phyloP scores from a whole-genome alignment of 768 basidiomycete species.

The Collybia mongolica region DNA sequence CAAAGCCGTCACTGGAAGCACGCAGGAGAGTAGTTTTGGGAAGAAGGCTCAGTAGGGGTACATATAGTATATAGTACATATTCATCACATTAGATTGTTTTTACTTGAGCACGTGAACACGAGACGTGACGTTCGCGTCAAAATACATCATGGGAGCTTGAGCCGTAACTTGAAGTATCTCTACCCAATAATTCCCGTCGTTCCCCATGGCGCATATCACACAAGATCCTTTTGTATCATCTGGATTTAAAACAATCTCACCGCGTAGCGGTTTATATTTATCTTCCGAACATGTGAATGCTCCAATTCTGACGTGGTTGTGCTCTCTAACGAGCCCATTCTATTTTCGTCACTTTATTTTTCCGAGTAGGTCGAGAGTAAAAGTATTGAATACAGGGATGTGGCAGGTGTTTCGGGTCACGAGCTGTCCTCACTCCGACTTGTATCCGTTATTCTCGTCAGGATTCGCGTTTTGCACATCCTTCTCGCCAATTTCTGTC shows the following conservation, averaged over 20 bases:
- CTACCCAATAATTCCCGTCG: too few species aligned
- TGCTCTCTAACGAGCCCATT: not conserved
- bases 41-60: conserved; percentile 20
- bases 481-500: conserved; percentile 8
- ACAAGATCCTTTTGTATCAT: too few species aligned
- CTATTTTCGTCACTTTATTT: conserved; percentile 13
- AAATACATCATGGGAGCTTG: too few species aligned
- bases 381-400: not conserved
- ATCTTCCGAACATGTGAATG: not conserved
- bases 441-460: conserved; percentile 20
- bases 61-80: too few species aligned
- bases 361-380: conserved; percentile 9
- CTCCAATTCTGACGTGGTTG: conserved; percentile 1
- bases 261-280: too few species aligned
- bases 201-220: too few species aligned
- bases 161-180: too few species aligned
- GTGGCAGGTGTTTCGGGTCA: conserved; percentile 10
- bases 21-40: conserved; percentile 9
- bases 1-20: not conserved
- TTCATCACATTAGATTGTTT: too few species aligned
- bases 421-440: conserved; percentile 21
- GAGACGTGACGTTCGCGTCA: too few species aligned
- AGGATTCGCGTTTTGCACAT: not conserved
- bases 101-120: too few species aligned
- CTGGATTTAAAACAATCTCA: too few species aligned